Evolutionary conservation across 2,329 filamentous ascomycete species (phyloP).

Genomic region (Apiospora arundinis): DNA sequence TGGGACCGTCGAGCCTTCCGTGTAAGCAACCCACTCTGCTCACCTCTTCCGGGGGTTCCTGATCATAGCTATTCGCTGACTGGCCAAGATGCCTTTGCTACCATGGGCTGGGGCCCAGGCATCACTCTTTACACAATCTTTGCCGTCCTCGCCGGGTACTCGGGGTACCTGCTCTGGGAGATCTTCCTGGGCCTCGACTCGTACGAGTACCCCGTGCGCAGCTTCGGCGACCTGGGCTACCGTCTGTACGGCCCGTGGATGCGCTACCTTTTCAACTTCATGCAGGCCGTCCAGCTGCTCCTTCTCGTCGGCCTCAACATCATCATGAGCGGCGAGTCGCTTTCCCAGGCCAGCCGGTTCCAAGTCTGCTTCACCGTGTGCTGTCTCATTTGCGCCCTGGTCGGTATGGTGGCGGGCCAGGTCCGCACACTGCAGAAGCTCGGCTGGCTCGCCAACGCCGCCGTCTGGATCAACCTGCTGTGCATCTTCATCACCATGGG

Average conservation of each 20-base stretch:
- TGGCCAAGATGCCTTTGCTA: constrained; percentile 25
- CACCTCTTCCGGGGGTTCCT: no score
- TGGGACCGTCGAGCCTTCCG: constrained; percentile 50
- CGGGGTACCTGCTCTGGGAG: constrained; percentile 54
- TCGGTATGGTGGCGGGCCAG: constrained; percentile 60
- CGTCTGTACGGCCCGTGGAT: constrained; percentile 52
- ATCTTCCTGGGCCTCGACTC: constrained; percentile 53
- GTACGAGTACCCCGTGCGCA: constrained; percentile 50
- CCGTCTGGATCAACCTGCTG: constrained; percentile 62
- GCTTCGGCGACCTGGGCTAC: constrained; percentile 56
- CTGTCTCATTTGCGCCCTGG: constrained; percentile 55
- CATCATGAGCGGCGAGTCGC: constrained; percentile 58
- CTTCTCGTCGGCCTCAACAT: constrained; percentile 59
- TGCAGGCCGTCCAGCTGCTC: constrained; percentile 55
- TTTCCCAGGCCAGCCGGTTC: constrained; percentile 58
- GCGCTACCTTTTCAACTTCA: constrained; percentile 54
- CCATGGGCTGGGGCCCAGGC: constrained; percentile 51
- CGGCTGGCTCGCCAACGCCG: constrained; percentile 62
- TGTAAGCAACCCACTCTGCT: constrained; percentile 27
- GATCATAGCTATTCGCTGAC: no score
- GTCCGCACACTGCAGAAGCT: constrained; percentile 62
- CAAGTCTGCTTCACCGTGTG: constrained; percentile 60
- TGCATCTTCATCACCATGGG: constrained; percentile 54
- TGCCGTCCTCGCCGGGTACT: constrained; percentile 49
- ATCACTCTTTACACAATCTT: constrained; percentile 54